phyloP scores from a whole-genome alignment of 2,329 filamentous ascomycete genomes.

The Phaeosphaeria sp. region DNA sequence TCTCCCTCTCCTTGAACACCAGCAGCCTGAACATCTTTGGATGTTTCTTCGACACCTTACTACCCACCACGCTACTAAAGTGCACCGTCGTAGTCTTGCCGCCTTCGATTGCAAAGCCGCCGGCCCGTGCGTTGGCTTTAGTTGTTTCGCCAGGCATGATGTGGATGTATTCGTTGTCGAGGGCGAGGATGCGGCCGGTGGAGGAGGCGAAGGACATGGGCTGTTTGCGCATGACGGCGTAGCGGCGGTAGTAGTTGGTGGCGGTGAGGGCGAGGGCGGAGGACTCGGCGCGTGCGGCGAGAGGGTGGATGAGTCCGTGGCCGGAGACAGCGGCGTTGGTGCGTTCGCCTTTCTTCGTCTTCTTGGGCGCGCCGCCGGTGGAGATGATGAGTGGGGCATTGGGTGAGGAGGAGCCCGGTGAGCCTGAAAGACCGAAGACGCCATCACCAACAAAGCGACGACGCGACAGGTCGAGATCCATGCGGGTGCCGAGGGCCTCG shows the following conservation, averaged over 20 bases:
- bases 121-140: slow-evolving; percentile 57
- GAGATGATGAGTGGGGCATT: slow-evolving; percentile 68
- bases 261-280: slow-evolving; percentile 45
- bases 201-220: slow-evolving; percentile 80
- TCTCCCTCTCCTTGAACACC: slow-evolving; percentile 77
- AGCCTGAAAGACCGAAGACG: slow-evolving; percentile 71
- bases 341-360: slow-evolving; percentile 63
- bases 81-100: slow-evolving; percentile 81
- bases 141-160: slow-evolving; percentile 69
- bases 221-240: slow-evolving; percentile 82
- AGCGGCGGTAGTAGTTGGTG: slow-evolving; percentile 69
- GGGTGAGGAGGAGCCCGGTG: slow-evolving; percentile 73
- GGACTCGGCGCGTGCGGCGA: slow-evolving; percentile 65
- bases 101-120: slow-evolving; percentile 22
- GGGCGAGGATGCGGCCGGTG: slow-evolving; percentile 77
- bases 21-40: slow-evolving; percentile 81
- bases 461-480: slow-evolving; percentile 77
- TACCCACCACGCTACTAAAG: slow-evolving; percentile 81
- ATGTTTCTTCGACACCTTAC: slow-evolving; percentile 80
- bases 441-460: slow-evolving; percentile 79
- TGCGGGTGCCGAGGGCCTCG: slow-evolving; percentile 76
- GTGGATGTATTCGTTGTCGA: slow-evolving; percentile 86
- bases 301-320: slow-evolving; percentile 62
- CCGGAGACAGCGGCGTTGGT: slow-evolving; percentile 57
- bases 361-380: slow-evolving; percentile 57